Percentiles rank a stretch among this genome's conserved stretches.
Conservation (phyloP, 495 filamentous ascomycete genomes). For the Tuber microsphaerosporum region DNA sequence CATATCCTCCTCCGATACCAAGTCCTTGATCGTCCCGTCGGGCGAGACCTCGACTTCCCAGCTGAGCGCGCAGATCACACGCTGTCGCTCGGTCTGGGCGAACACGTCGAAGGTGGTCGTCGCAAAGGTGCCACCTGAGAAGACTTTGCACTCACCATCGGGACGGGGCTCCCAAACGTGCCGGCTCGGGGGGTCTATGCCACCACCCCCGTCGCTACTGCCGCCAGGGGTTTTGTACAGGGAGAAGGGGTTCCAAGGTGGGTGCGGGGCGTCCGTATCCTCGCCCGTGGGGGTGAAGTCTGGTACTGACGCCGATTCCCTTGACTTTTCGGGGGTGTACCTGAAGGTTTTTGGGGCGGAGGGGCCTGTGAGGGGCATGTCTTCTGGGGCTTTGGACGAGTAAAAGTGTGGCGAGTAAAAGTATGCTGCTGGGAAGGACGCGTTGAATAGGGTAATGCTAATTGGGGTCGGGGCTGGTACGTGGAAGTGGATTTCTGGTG, state of each 20-base stretch:
- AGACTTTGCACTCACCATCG: neutral
- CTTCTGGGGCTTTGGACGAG: neutral
- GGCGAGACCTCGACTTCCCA: constrained; percentile 31
- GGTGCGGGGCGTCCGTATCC: neutral
- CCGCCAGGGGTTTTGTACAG: neutral
- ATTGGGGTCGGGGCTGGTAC: constrained; percentile 20
- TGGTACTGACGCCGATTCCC: neutral
- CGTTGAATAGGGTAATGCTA: constrained; percentile 17
- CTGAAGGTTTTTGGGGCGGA: neutral
- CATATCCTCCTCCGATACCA: constrained; percentile 16
- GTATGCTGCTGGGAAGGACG: constrained; percentile 6
- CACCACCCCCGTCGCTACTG: neutral
- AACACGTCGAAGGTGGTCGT: constrained; percentile 31
- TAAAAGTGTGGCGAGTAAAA: neutral
- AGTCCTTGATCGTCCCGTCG: constrained; percentile 11
- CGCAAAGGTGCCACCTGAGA: constrained; percentile 13
- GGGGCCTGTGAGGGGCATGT: neutral
- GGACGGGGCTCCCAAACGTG: neutral
- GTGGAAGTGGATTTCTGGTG: constrained; percentile 24
- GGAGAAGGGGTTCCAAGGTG: constrained; percentile 6
- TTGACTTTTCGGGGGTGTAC: neutral
- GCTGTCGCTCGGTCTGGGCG: constrained; percentile 20
- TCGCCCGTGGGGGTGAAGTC: neutral
- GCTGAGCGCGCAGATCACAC: constrained; percentile 19
- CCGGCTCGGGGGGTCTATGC: neutral